Conservation (phyloP, 208 protist species). For the Tritrichomonas foetus region DNA sequence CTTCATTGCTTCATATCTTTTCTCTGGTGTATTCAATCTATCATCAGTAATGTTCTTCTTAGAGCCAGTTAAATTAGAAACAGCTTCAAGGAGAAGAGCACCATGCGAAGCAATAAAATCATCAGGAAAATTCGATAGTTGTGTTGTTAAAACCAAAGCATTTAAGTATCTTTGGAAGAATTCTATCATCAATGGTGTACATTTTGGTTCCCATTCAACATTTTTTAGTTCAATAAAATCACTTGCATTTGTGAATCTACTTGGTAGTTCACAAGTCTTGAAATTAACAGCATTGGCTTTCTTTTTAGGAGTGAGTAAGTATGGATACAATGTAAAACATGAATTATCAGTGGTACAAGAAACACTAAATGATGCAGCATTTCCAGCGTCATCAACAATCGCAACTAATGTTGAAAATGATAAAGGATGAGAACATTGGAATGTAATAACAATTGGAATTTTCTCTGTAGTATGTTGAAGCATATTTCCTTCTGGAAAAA, state of each 20-base stretch:
- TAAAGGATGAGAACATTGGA: not conserved
- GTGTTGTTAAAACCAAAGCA: not conserved
- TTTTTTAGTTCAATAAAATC: constrained; percentile 7
- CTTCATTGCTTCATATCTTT: not conserved
- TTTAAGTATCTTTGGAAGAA: constrained; percentile 7
- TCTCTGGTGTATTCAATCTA: not conserved
- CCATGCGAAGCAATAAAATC: not conserved
- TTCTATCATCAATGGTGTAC: no score
- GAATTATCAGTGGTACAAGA: constrained; percentile 30
- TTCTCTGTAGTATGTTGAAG: not conserved
- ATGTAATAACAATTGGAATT: not conserved
- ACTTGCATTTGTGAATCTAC: not conserved
- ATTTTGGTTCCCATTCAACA: not conserved
- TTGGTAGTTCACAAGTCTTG: not conserved
- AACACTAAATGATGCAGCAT: not conserved
- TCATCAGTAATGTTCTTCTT: not conserved
- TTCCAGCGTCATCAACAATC: not conserved
- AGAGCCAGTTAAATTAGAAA: not conserved
- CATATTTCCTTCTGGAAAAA: not conserved
- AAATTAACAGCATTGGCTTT: not conserved
- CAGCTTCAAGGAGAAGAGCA: not conserved
- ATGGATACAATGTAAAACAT: not conserved
- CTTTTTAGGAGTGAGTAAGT: not conserved
- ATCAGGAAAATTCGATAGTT: not conserved
- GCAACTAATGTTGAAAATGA: not conserved